phyloP scores from a whole-genome alignment of 345 rosid genomes.

The Eutrema heterophyllum region DNA sequence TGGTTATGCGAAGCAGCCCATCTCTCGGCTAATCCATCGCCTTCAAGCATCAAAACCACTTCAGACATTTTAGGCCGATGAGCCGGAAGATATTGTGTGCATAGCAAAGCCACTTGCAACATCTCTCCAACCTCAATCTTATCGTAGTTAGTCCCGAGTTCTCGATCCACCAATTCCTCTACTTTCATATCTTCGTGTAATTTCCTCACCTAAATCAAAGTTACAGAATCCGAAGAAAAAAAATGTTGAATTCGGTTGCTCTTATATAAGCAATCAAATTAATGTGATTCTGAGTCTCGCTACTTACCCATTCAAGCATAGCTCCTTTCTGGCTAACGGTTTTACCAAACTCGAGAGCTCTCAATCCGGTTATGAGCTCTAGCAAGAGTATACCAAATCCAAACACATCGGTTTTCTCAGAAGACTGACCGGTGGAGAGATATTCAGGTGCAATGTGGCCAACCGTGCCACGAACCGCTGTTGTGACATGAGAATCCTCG shows the following conservation, averaged over 20 bases:
- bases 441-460: constrained; percentile 96
- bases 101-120: constrained; percentile 82
- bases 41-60: constrained; percentile 90
- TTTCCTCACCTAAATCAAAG: constrained; percentile 53
- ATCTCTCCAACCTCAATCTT: constrained; percentile 78
- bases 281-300: constrained; percentile 17
- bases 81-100: constrained; percentile 82
- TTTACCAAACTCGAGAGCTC: constrained; percentile 89
- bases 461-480: constrained; percentile 94
- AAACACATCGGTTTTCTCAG: constrained; percentile 94
- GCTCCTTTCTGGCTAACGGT: constrained; percentile 83
- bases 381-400: constrained; percentile 89
- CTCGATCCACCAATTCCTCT: constrained; percentile 68
- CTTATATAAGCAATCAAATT: neutral
- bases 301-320: constrained; percentile 84
- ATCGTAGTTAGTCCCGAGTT: constrained; percentile 67
- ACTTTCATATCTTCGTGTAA: constrained; percentile 77
- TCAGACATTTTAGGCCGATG: constrained; percentile 94
- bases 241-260: neutral
- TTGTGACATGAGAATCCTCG: constrained; percentile 86
- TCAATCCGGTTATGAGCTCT: constrained; percentile 86
- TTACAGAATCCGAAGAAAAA: neutral
- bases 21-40: constrained; percentile 89
- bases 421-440: constrained; percentile 93
- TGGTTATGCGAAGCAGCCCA: constrained; percentile 83